Evolutionary conservation across 805 yeast species (phyloP).

Genomic region (Schwanniomyces yamadae): DNA sequence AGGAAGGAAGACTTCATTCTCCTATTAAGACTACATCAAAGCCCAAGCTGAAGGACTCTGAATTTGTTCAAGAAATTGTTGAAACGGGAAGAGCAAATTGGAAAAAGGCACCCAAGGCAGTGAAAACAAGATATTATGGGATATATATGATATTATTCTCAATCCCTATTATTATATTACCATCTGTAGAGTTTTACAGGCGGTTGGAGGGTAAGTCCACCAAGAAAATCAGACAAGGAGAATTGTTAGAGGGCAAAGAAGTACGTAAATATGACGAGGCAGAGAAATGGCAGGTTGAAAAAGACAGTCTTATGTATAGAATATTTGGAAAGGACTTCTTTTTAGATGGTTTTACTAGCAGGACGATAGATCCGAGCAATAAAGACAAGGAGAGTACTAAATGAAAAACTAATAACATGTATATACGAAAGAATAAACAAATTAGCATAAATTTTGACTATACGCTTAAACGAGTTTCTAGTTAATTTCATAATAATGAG

Average conservation of each 20-base stretch:
- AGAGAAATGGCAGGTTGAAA: conserved; percentile 42
- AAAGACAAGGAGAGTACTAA: conserved; percentile 3
- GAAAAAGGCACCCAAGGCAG: conserved; percentile 42
- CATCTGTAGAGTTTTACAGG: conserved; percentile 33
- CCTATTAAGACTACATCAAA: conserved; percentile 7
- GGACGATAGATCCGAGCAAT: conserved; percentile 25
- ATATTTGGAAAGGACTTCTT: conserved; percentile 42
- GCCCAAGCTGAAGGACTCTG: conserved; percentile 22
- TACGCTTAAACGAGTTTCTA: too few species aligned
- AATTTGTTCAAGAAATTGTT: conserved; percentile 35
- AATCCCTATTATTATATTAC: conserved; percentile 35
- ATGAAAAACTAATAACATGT: background rate
- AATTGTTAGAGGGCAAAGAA: conserved; percentile 29
- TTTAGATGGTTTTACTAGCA: conserved; percentile 44
- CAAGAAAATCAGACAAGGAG: conserved; percentile 41
- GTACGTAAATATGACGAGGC: conserved; percentile 37
- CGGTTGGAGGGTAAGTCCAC: conserved; percentile 41
- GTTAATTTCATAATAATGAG: too few species aligned
- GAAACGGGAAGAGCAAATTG: conserved; percentile 43
- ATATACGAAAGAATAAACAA: too few species aligned
- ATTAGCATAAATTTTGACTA: too few species aligned
- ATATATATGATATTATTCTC: conserved; percentile 36
- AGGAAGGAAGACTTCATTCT: conserved; percentile 22
- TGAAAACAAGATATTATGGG: conserved; percentile 37
- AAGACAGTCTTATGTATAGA: conserved; percentile 34